Conservation (phyloP, 495 filamentous ascomycete genomes). For the Hamigera avellanea region DNA sequence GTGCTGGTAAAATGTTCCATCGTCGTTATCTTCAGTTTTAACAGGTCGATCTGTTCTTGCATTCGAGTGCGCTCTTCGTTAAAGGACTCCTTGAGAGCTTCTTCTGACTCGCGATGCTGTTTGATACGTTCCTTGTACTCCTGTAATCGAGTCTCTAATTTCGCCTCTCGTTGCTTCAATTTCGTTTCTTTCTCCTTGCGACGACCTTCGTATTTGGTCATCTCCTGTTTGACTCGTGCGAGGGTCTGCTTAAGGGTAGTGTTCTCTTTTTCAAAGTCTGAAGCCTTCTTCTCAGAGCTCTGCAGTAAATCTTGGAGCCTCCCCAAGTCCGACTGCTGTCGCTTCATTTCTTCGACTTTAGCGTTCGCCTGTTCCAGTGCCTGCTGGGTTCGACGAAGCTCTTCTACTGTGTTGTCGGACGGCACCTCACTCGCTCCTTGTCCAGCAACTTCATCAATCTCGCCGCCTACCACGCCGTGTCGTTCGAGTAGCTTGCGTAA, state of each 20-base stretch:
- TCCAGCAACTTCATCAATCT: conserved; percentile 30
- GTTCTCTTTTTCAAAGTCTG: conserved; percentile 47
- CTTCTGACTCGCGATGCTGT: conserved; percentile 27
- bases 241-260: conserved; percentile 38
- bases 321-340: conserved; percentile 35
- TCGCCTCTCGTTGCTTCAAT: conserved; percentile 35
- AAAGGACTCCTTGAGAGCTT: conserved; percentile 20
- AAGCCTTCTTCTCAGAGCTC: conserved; percentile 54
- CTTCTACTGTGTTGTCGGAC: conserved; percentile 27
- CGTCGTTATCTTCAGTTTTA: conserved; percentile 18
- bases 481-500: conserved; percentile 43
- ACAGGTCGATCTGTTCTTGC: conserved; percentile 23
- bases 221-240: conserved; percentile 41
- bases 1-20: conserved; percentile 17
- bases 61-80: conserved; percentile 24
- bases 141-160: conserved; percentile 33
- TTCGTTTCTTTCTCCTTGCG: conserved; percentile 41
- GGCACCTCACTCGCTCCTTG: conserved; percentile 35
- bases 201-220: conserved; percentile 38
- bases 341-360: conserved; percentile 51
- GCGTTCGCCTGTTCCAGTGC: conserved; percentile 45
- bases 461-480: conserved; percentile 28
- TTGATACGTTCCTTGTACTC: conserved; percentile 33
- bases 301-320: conserved; percentile 42
- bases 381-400: conserved; percentile 28